These are phyloP conservation scores for Suillus fuscotomentosus DNA, from an alignment of 768 basidiomycete genomes.

Conservation along the genomic window DNA sequence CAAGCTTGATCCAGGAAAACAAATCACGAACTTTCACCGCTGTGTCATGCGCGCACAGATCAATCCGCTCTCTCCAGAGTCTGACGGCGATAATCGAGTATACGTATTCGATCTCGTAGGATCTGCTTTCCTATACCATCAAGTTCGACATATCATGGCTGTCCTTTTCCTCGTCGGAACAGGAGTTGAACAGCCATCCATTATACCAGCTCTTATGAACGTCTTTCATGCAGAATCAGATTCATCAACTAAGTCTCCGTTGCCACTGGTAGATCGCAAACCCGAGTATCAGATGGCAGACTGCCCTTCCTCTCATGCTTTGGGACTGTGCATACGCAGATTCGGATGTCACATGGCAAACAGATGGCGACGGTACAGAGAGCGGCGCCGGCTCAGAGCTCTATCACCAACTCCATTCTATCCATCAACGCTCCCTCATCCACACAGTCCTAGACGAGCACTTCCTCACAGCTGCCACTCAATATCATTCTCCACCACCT, in stretches of 20 bases:
- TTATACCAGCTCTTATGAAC: slow-evolving; percentile 76
- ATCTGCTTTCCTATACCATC: slow-evolving; percentile 90
- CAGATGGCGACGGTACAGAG: not conserved
- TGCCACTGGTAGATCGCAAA: slow-evolving; percentile 62
- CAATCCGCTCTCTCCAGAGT: slow-evolving; percentile 36
- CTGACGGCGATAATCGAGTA: slow-evolving; percentile 14
- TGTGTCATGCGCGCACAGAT: slow-evolving; percentile 68
- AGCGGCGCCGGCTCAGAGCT: not conserved
- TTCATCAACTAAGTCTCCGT: slow-evolving; percentile 17
- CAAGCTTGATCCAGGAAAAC: slow-evolving; percentile 90
- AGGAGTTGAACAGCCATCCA: slow-evolving; percentile 68
- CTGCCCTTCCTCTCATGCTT: slow-evolving; percentile 54
- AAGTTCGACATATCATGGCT: slow-evolving; percentile 94
- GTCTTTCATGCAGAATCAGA: slow-evolving; percentile 39
- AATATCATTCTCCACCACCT: not conserved
- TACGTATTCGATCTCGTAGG: slow-evolving; percentile 86
- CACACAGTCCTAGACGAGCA: not conserved
- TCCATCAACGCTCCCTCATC: not conserved
- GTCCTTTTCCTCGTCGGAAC: slow-evolving; percentile 86
- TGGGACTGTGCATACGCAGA: not conserved
- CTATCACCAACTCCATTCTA: not conserved
- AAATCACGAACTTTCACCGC: slow-evolving; percentile 78
- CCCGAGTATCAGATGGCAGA: slow-evolving; percentile 96
- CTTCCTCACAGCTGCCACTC: not conserved
- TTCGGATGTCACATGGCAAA: not conserved